Base-by-base conservation (phyloP, 345 rosid genomes). In the Erucastrum elatum region DNA sequence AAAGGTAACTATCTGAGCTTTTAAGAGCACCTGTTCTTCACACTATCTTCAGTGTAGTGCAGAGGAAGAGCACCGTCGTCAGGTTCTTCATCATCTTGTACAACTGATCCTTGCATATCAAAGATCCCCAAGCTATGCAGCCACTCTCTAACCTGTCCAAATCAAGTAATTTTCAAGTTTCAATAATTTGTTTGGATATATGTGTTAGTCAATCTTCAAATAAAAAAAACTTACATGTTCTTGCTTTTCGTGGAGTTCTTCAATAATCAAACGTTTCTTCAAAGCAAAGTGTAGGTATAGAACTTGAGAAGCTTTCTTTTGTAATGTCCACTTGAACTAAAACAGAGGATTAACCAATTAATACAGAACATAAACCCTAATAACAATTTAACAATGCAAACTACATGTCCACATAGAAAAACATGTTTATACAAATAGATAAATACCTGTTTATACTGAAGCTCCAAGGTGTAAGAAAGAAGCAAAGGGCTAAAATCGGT, bases 221-320 rank as follows among this genome's bases (percentile, higher is more conserved):
- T 1, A 31, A 9, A 2, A 30, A n/a, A 62, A 13, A 63, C 13
- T 39, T 7, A 94, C 97, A 89, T 90, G 97, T 70, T 85, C 97
- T 77, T 94, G 98, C 85, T 87, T 92, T 82, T 88, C 98, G 15
- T 92, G 90, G 56, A 94, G 83, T 53, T 94, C 98, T 82, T 90
- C 88, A 8, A 92, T 85, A 66, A 94, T 26, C 26, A 83, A 87
- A 25, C 97, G 94, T 81, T 84, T 94, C 90, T 90, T 90, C 79
- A 94, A 83, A 65, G 95, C 90, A 13, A 92, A 92, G 80, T 94
- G 98, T 66, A 92, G 68, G 78, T 83, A 88, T 0, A 94, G 85
- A 80, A 92, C 91, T 86, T 94, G 97, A n/a, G 98, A 92, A 71
- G 98, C 97, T 82, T 92, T 94, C 89, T 92, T 94, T 84, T 75